These are phyloP conservation scores for Aspergillus hancockii DNA, from an alignment of 495 filamentous ascomycete genomes.

Conservation along the genomic window DNA sequence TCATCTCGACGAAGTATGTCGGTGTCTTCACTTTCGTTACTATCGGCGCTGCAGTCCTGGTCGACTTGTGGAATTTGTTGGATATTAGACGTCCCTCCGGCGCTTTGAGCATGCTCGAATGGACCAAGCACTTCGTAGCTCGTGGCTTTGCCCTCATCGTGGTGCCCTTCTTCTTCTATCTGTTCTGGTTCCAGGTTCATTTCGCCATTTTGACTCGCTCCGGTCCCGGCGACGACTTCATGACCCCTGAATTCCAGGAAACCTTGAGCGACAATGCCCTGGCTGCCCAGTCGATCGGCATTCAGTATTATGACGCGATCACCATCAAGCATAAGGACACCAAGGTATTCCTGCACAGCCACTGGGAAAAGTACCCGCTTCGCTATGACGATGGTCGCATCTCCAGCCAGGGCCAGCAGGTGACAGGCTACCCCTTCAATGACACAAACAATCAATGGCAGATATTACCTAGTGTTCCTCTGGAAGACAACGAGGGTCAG, in stretches of 20 bases:
- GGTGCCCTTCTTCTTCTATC: constrained; percentile 93
- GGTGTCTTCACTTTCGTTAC: constrained; percentile 96
- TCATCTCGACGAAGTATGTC: constrained; percentile 98
- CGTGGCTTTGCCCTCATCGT: constrained; percentile 80
- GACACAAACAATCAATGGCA: constrained; percentile 99
- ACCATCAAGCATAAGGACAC: constrained; percentile 95
- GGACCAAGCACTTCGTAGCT: constrained; percentile 87
- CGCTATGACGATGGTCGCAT: constrained; percentile 97
- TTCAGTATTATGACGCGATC: constrained; percentile 89
- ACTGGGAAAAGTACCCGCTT: constrained; percentile 83
- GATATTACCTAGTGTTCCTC: constrained; percentile 66
- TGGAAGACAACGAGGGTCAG: constrained; percentile 50
- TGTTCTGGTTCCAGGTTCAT: constrained; percentile 99
- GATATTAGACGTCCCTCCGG: constrained; percentile 81
- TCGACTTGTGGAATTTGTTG: constrained; percentile 94
- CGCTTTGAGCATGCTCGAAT: constrained; percentile 72
- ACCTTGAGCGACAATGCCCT: constrained; percentile 92
- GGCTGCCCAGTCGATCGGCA: constrained; percentile 77
- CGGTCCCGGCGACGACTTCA: constrained; percentile 97
- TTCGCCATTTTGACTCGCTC: constrained; percentile 86
- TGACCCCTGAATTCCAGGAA: constrained; percentile 97
- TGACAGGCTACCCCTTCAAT: constrained; percentile 96
- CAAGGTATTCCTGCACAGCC: constrained; percentile 92
- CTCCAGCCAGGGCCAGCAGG: constrained; percentile 96
- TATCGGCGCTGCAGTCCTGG: constrained; percentile 87